Percentiles rank a stretch among this genome's conserved stretches.
Conservation (phyloP, 2,329 filamentous ascomycete species). For the Colletotrichum sp. region DNA sequence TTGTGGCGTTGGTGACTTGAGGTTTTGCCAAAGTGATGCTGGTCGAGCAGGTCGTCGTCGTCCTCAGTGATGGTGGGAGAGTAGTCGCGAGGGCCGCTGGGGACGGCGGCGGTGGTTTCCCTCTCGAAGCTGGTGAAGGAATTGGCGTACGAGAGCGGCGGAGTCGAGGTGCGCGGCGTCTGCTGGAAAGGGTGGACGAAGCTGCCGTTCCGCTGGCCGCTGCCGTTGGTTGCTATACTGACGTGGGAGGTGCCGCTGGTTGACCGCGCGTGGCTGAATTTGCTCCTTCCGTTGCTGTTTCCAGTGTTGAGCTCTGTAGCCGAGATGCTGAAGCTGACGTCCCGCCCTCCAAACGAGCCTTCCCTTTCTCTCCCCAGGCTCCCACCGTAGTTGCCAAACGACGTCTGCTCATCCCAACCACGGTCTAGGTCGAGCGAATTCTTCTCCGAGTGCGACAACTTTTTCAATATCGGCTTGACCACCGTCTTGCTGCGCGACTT, state of each 20-base stretch:
- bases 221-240: conserved; percentile 60
- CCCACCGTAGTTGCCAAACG: conserved; percentile 11
- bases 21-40: not conserved
- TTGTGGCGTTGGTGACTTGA: conserved; percentile 3
- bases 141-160: conserved; percentile 63
- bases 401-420: conserved; percentile 31
- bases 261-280: conserved; percentile 62
- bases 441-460: conserved; percentile 62
- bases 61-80: conserved; percentile 62
- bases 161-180: conserved; percentile 65
- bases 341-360: conserved; percentile 30
- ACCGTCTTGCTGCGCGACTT: conserved; percentile 53
- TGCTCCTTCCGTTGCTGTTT: conserved; percentile 32
- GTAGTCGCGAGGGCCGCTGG: conserved; percentile 48
- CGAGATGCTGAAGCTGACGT: conserved; percentile 53
- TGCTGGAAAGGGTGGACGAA: conserved; percentile 72
- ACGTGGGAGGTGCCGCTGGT: conserved; percentile 63
- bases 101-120: conserved; percentile 24
- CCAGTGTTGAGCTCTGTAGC: conserved; percentile 33
- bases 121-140: conserved; percentile 56
- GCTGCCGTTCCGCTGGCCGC: conserved; percentile 48
- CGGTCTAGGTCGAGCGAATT: conserved; percentile 68
- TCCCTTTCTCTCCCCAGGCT: conserved; percentile 30
- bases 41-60: conserved; percentile 42
- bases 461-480: conserved; percentile 69